Conservation (phyloP, 1,284 basidiomycete genomes). For the Dichomitus squalens region DNA sequence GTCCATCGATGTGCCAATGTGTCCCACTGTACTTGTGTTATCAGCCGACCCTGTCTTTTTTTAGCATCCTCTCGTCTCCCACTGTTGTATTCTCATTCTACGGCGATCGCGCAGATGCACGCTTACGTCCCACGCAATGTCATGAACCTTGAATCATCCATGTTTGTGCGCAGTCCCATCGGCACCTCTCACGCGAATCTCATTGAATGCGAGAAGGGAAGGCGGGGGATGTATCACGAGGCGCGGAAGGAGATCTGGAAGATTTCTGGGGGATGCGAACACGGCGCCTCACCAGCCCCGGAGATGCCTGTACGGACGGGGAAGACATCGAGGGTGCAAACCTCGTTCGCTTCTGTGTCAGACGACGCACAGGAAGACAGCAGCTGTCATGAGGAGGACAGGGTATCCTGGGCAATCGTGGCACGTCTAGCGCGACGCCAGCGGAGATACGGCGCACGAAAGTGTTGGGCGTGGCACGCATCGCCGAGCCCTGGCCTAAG, state of each 20-base stretch:
- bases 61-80: slow-evolving; percentile 24
- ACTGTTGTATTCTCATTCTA: slow-evolving; percentile 31
- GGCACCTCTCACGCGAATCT: background rate
- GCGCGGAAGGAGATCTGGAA: background rate
- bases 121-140: slow-evolving; percentile 24
- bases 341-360: slow-evolving; percentile 10
- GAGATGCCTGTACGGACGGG: background rate
- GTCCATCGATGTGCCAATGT: slow-evolving; percentile 27
- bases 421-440: too few relatives aligned
- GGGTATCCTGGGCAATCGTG: too few relatives aligned
- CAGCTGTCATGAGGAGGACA: background rate
- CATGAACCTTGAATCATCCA: slow-evolving; percentile 9
- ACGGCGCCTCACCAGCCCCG: background rate
- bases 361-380: background rate
- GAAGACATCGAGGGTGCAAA: slow-evolving; percentile 16
- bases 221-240: background rate
- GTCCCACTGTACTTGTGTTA: slow-evolving; percentile 28
- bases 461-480: background rate
- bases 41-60: slow-evolving; percentile 25
- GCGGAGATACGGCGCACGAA: too few relatives aligned
- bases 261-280: background rate
- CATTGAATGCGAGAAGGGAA: slow-evolving; percentile 5
- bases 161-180: slow-evolving; percentile 8
- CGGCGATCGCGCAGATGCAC: slow-evolving; percentile 23
- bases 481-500: background rate